phyloP scores from a whole-genome alignment of 805 yeast genomes.

The Yamadazyma ubonensis region DNA sequence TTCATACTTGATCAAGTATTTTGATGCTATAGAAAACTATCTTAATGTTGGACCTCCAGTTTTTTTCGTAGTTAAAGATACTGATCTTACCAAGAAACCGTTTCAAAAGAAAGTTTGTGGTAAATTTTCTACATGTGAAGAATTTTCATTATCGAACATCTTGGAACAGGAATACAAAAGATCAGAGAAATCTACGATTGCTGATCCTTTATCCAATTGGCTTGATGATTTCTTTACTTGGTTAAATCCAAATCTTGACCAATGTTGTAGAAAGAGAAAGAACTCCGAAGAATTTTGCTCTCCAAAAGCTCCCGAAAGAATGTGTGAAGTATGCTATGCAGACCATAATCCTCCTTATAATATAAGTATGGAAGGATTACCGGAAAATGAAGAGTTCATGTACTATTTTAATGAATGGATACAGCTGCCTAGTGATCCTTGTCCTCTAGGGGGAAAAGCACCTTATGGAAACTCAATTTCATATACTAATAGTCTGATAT shows the following conservation, averaged over 20 bases:
- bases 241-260: slow-evolving; percentile 81
- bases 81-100: slow-evolving; percentile 58
- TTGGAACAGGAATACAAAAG: slow-evolving; percentile 82
- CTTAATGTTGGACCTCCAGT: slow-evolving; percentile 90
- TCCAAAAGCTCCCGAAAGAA: slow-evolving; percentile 64
- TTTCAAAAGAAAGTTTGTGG: slow-evolving; percentile 83
- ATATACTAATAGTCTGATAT: slow-evolving; percentile 41
- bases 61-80: slow-evolving; percentile 73
- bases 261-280: slow-evolving; percentile 77
- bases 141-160: slow-evolving; percentile 73
- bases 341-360: slow-evolving; percentile 62
- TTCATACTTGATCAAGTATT: slow-evolving; percentile 80
- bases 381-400: slow-evolving; percentile 69
- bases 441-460: slow-evolving; percentile 95
- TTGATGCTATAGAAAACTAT: slow-evolving; percentile 68
- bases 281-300: slow-evolving; percentile 56
- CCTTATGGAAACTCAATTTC: slow-evolving; percentile 70
- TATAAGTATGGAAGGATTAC: slow-evolving; percentile 78
- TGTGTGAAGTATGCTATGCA: slow-evolving; percentile 71
- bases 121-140: slow-evolving; percentile 78
- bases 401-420: slow-evolving; percentile 79
- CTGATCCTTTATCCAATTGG: slow-evolving; percentile 90
- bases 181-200: slow-evolving; percentile 58
- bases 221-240: slow-evolving; percentile 85
- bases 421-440: slow-evolving; percentile 76